Evolutionary conservation across 1,284 basidiomycete species (phyloP).

Genomic region (Polyporus tsugae): DNA sequence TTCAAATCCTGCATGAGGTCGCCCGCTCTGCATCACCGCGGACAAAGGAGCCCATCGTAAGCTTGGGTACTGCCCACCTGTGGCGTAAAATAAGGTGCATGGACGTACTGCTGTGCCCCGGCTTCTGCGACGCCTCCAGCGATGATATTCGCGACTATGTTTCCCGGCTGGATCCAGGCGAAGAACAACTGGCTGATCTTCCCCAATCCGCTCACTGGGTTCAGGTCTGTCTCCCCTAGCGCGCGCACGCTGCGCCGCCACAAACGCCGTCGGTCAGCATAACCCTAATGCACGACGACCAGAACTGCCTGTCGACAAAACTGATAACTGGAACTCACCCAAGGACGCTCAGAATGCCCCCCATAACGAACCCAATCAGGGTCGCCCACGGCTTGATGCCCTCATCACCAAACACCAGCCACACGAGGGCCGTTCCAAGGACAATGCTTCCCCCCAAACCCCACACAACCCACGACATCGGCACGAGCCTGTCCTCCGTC

Average conservation of each 20-base stretch:
- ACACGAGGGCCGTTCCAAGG: slow-evolving; percentile 83
- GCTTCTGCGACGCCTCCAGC: slow-evolving; percentile 97
- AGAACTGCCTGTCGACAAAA: not conserved
- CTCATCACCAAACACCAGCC: slow-evolving; percentile 87
- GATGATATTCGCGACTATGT: slow-evolving; percentile 95
- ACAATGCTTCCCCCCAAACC: slow-evolving; percentile 74
- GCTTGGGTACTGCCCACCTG: not conserved
- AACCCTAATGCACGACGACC: not conserved
- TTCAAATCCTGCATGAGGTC: slow-evolving; percentile 99
- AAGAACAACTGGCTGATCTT: slow-evolving; percentile 96
- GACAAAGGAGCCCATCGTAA: not conserved
- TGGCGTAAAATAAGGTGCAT: not conserved
- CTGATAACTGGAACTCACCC: slow-evolving; percentile 62
- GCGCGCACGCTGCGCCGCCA: slow-evolving; percentile 75
- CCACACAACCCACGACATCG: slow-evolving; percentile 77
- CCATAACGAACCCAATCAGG: slow-evolving; percentile 83
- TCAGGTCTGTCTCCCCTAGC: slow-evolving; percentile 92
- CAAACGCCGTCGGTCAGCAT: slow-evolving; percentile 14
- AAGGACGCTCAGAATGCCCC: slow-evolving; percentile 85
- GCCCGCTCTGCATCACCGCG: slow-evolving; percentile 73
- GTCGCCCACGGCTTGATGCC: slow-evolving; percentile 97
- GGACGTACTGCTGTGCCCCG: slow-evolving; percentile 87
- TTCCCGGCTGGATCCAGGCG: slow-evolving; percentile 93
- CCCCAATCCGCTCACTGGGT: slow-evolving; percentile 93
- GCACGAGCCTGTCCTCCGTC: slow-evolving; percentile 83